Evolutionary conservation across 495 filamentous ascomycete species (phyloP).

Genomic region (Rusavskia elegans): DNA sequence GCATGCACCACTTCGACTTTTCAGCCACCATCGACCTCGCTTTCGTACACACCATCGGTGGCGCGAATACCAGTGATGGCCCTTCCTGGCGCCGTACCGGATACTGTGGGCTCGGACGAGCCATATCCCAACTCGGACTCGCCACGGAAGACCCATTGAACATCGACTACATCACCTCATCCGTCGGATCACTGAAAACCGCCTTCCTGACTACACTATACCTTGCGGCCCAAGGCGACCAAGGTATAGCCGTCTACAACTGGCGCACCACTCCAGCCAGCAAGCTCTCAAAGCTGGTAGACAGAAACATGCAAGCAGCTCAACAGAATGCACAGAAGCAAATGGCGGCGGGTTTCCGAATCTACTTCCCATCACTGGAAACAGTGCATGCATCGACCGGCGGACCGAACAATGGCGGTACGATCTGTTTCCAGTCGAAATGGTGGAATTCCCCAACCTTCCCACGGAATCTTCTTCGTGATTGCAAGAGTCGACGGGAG

Average conservation of each 20-base stretch:
- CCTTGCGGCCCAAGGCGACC: conserved; percentile 54
- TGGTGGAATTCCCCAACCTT: conserved; percentile 55
- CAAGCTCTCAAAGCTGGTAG: neutral
- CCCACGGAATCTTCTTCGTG: conserved; percentile 51
- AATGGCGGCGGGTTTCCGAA: conserved; percentile 31
- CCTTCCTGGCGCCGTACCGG: conserved; percentile 44
- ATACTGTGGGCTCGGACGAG: conserved; percentile 49
- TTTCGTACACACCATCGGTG: conserved; percentile 73
- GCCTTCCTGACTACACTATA: conserved; percentile 58
- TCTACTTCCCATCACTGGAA: conserved; percentile 70
- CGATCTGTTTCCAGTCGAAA: conserved; percentile 55
- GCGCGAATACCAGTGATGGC: conserved; percentile 31
- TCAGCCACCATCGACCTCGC: conserved; percentile 44
- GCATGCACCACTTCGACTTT: conserved; percentile 59
- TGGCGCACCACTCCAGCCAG: conserved; percentile 21
- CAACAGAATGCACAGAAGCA: conserved; percentile 16
- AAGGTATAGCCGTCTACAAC: conserved; percentile 38
- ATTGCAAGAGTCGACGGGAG: conserved; percentile 49
- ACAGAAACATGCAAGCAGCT: conserved; percentile 14
- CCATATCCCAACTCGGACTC: conserved; percentile 41
- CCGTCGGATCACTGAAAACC: conserved; percentile 57
- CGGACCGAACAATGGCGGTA: conserved; percentile 48
- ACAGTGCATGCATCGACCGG: conserved; percentile 52
- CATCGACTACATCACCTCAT: conserved; percentile 55
- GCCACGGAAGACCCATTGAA: conserved; percentile 28